Evolutionary conservation across 192 early-diverging fungal species (phyloP).

Genomic region (Coemansia sp.): DNA sequence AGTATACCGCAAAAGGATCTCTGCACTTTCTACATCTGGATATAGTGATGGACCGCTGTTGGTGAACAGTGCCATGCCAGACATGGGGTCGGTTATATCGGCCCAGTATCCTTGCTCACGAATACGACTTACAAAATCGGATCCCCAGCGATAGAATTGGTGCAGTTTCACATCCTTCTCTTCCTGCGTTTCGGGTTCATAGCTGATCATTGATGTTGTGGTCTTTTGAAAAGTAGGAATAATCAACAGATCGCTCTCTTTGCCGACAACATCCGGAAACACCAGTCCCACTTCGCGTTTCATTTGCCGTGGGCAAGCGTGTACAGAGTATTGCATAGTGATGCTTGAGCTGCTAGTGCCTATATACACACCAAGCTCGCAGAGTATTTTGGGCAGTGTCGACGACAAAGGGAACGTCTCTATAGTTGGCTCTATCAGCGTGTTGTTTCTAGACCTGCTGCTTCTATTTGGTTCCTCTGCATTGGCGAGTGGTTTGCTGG

Average conservation of each 20-base stretch:
- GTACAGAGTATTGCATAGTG: constrained; percentile 44
- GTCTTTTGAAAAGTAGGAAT: constrained; percentile 82
- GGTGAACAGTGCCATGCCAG: constrained; percentile 68
- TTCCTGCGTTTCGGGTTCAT: constrained; percentile 62
- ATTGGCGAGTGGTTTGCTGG: too few species aligned
- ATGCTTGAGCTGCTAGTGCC: constrained; percentile 4
- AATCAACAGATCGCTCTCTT: constrained; percentile 59
- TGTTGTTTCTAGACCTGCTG: not conserved
- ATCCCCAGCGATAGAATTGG: constrained; percentile 74
- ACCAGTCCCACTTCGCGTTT: constrained; percentile 67
- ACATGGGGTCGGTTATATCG: constrained; percentile 88
- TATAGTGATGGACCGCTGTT: constrained; percentile 72
- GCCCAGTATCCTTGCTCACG: constrained; percentile 72
- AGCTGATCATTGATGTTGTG: constrained; percentile 71
- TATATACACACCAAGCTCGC: constrained; percentile 20
- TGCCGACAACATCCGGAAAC: constrained; percentile 60
- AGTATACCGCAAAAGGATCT: constrained; percentile 71
- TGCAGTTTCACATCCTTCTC: constrained; percentile 85
- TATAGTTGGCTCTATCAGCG: constrained; percentile 21
- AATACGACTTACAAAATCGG: constrained; percentile 56
- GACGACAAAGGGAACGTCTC: constrained; percentile 25
- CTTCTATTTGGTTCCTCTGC: not conserved
- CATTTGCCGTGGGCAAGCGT: constrained; percentile 55
- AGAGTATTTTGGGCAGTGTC: constrained; percentile 19
- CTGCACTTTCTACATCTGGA: constrained; percentile 85